Evolutionary conservation across 495 filamentous ascomycete genomes (phyloP), one percentile per base, ranked within the genome.

Genomic region (Aspergillus leporis): DNA sequence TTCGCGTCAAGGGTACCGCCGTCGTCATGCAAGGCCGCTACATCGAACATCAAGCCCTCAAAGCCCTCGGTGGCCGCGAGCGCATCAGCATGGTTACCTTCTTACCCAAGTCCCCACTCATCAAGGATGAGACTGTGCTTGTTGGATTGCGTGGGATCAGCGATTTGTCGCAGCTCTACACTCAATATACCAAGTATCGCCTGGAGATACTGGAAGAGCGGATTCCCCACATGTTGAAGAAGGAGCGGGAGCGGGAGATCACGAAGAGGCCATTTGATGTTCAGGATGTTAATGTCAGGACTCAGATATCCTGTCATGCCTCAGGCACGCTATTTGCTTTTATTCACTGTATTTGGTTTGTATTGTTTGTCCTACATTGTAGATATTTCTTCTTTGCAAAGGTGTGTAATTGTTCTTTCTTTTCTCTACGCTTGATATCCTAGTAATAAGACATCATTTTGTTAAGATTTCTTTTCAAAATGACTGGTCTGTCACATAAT

Each of bases 61-160:
- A 79, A 19, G 82, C 87, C 0, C 78, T 85, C 10, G 85, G 86
- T 21, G 76, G 78, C 3, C 78, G 80, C 21, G 88, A 90, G 68
- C 84, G 88, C 36, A 87, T 90, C 73, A 88, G 84, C 23, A 86
- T 89, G 78, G 87, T 90, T 14, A 90, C 87, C 3, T 85, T 83
- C 5, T 90, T 90, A 7, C 86, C 87, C 4, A 78, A 75, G 22
- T 78, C 74, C 28, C 76, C 87, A 1, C 70, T 70, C 16, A 58
- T 86, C 22, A 78, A 75, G 18, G 88, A 91, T 58, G 87, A 89
- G 60, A 83, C 84, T 1, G 80, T 85, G 10, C 77, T 90, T 19
- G 82, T 77, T 1, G 86, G 84, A 5, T 82, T 89, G 19, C 80
- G 87, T 8, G 78, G 80, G 0, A 83, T 90, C 40, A 87, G 84